Percentiles rank a stretch among this genome's conserved stretches.
Evolutionary conservation across 116 monocot species (phyloP).

Genomic region (Cymodocea nodosa): DNA sequence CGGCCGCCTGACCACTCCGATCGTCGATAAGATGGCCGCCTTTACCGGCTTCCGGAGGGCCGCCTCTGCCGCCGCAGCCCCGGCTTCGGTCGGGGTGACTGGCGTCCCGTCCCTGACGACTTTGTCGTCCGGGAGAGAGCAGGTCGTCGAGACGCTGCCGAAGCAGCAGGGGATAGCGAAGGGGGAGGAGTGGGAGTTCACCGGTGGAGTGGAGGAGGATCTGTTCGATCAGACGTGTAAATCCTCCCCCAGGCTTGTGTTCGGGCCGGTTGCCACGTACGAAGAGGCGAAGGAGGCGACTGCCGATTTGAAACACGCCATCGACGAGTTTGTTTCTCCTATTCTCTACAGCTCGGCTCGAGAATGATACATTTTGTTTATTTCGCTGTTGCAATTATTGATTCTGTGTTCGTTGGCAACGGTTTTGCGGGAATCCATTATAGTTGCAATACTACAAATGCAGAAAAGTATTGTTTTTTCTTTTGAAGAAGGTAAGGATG

Average conservation of each 20-base stretch:
- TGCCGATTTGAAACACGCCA: slow-evolving; percentile 36
- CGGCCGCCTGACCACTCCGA: slow-evolving; percentile 6
- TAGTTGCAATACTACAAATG: too few relatives aligned
- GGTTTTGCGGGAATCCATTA: too few relatives aligned
- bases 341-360: neutral
- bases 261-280: slow-evolving; percentile 37
- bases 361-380: neutral
- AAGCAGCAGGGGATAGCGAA: too few relatives aligned
- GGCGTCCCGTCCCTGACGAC: neutral
- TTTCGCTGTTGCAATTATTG: neutral
- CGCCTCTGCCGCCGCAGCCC: neutral
- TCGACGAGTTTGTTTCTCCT: slow-evolving; percentile 30
- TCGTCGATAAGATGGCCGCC: neutral
- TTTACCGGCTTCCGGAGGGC: neutral
- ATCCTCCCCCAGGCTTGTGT: slow-evolving; percentile 34
- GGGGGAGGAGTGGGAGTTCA: slow-evolving; percentile 19
- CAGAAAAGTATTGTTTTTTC: too few relatives aligned
- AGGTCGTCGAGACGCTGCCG: neutral
- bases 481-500: too few relatives aligned
- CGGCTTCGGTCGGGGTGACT: neutral
- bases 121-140: neutral
- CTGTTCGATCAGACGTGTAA: slow-evolving; percentile 1
- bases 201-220: slow-evolving; percentile 10
- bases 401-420: too few relatives aligned
- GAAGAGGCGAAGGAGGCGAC: slow-evolving; percentile 59